Evolutionary conservation across 2,329 filamentous ascomycete genomes (phyloP).

Genomic region (Aspergillus luchuensis): DNA sequence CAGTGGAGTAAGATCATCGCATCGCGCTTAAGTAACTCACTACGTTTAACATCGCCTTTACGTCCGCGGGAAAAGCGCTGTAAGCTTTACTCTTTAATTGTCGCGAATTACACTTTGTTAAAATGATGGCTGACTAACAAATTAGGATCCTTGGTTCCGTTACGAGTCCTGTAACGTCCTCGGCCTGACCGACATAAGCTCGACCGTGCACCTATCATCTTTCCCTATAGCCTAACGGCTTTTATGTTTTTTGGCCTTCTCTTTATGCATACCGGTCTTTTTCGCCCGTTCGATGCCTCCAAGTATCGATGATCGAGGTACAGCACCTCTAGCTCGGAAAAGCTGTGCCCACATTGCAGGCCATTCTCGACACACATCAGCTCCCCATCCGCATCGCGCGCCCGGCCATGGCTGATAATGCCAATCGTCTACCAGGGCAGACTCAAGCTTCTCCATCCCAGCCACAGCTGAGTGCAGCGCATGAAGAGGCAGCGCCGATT

Average conservation of each 20-base stretch:
- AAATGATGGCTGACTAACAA: background rate
- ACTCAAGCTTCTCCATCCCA: constrained; percentile 34
- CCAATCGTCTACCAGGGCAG: constrained; percentile 59
- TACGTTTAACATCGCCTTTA: background rate
- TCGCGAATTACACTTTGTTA: background rate
- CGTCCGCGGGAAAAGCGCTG: background rate
- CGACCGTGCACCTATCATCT: background rate
- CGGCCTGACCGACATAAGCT: background rate
- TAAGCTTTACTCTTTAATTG: background rate
- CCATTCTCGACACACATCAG: background rate
- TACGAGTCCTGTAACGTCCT: background rate
- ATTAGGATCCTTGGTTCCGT: background rate
- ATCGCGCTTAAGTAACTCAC: background rate
- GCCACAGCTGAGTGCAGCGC: constrained; percentile 16
- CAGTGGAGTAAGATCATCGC: background rate
- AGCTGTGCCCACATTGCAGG: background rate
- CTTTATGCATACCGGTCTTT: background rate
- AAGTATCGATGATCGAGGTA: constrained; percentile 13
- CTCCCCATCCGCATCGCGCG: background rate
- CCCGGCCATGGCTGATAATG: constrained; percentile 50
- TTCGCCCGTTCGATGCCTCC: background rate
- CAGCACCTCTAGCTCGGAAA: constrained; percentile 11
- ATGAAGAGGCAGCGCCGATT: constrained; percentile 25
- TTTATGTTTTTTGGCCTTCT: too few species aligned
- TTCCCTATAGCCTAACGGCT: background rate